Conservation (phyloP, 2,329 filamentous ascomycete genomes). For the Fusarium tupiense region DNA sequence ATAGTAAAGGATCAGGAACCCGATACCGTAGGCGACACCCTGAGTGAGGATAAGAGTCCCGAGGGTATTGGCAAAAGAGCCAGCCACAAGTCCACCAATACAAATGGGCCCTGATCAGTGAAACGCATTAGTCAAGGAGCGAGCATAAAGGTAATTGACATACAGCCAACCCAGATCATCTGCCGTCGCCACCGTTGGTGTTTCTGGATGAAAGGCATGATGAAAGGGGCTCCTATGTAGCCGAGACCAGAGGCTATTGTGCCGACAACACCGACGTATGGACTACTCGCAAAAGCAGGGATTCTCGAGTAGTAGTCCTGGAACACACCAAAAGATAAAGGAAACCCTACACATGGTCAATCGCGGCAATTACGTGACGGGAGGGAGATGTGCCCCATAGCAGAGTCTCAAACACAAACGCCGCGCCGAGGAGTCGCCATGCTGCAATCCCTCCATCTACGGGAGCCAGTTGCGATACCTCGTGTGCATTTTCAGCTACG, state of each 20-base stretch:
- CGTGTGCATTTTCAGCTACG: fast-evolving
- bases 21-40: neutral
- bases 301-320: neutral
- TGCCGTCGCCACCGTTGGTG: neutral
- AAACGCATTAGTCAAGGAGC: neutral
- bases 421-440: neutral
- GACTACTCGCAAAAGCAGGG: neutral
- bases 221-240: neutral
- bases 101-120: neutral
- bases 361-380: fast-evolving
- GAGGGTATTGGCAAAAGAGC: neutral
- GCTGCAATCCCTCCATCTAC: neutral
- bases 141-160: fast-evolving
- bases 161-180: neutral
- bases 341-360: neutral
- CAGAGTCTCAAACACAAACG: neutral
- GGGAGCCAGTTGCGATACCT: neutral
- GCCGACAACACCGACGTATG: neutral
- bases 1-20: neutral
- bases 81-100: neutral
- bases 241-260: neutral
- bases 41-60: neutral
- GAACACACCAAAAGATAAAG: neutral
- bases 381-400: neutral
- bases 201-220: neutral